Percentiles rank a stretch among this genome's conserved stretches.
Evolutionary conservation across 1,284 basidiomycete species (phyloP).

Genomic region (Sutorius eximius): DNA sequence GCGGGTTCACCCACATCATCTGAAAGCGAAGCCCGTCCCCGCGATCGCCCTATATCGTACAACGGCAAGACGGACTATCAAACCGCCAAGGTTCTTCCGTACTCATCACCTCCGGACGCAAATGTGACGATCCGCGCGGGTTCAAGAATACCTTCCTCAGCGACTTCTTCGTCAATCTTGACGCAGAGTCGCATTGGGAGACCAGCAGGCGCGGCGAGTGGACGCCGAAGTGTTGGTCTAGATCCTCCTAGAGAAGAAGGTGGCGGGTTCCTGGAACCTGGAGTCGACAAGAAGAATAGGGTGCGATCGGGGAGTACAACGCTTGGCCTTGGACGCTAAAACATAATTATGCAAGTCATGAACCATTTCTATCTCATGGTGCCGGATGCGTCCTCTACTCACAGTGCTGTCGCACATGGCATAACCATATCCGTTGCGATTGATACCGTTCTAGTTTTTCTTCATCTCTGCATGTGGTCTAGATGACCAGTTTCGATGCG

Average conservation of each 20-base stretch:
- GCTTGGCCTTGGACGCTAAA: constrained; percentile 23
- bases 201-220: constrained; percentile 43
- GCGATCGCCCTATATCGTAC: constrained; percentile 41
- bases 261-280: constrained; percentile 19
- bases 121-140: constrained; percentile 54
- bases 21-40: constrained; percentile 31
- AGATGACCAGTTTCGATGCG: constrained; percentile 19
- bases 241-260: constrained; percentile 34
- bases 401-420: constrained; percentile 14
- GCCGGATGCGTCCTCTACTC: constrained; percentile 13
- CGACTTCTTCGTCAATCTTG: constrained; percentile 34
- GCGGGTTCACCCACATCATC: constrained; percentile 34
- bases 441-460: constrained; percentile 8
- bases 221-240: constrained; percentile 47
- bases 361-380: constrained; percentile 9
- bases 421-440: constrained; percentile 9
- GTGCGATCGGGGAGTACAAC: constrained; percentile 39
- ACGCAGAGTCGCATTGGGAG: constrained; percentile 66
- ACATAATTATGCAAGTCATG: constrained; percentile 15
- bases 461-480: constrained; percentile 20
- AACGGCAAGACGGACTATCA: constrained; percentile 37
- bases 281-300: constrained; percentile 24
- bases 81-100: constrained; percentile 40
- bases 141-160: constrained; percentile 43
- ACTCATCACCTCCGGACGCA: constrained; percentile 41